Base-by-base conservation (phyloP, 257 asterid species). In the Jacaranda copaia region DNA sequence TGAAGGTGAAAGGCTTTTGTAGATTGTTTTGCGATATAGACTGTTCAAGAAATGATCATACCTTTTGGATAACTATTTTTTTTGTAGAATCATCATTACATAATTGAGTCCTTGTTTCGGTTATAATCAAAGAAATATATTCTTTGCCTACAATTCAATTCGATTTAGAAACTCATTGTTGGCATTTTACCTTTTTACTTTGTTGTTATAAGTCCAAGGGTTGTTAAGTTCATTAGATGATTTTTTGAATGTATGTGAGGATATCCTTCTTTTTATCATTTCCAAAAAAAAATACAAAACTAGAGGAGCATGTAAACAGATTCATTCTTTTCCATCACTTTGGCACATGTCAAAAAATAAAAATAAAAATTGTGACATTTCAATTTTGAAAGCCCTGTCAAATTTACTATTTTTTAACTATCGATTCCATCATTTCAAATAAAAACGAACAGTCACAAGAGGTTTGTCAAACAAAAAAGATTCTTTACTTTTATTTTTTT, bases 281-380 rank as follows among this genome's bases (percentile, higher is more conserved):
- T 42, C 46, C 46, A 3, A 42, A 42, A 42, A 42, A 42, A 42
- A 42, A 1, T 42, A 8, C 6, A 5, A 42, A 42, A 42, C 46
- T 5, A 42, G 46, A 8, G 8, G 45, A 8, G 8, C 5, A 42
- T 42, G 46, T 42, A 42, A 42, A 42, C 8, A 42, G 46, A 42
- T 42, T 56, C 12, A 16, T 16, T 56, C 62, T 56, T 56, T 16
- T 56, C 11, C 62, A 56, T 56, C 62, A 56, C 35, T 56, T 56
- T 56, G 32, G 35, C 36, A 56, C 18, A 56, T 7, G 10, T 19
- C 60, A 60, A 60, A 60, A 60, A 60, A n/a, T n/a, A n/a, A n/a
- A n/a, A n/a, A n/a, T n/a, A n/a, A 60, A 60, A 32, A 60, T 60
- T 60, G 45, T 32, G 67, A 60, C 42, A 60, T 60, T 60, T 60